phyloP scores from a whole-genome alignment of 345 rosid genomes.

The Aegle marmelos region DNA sequence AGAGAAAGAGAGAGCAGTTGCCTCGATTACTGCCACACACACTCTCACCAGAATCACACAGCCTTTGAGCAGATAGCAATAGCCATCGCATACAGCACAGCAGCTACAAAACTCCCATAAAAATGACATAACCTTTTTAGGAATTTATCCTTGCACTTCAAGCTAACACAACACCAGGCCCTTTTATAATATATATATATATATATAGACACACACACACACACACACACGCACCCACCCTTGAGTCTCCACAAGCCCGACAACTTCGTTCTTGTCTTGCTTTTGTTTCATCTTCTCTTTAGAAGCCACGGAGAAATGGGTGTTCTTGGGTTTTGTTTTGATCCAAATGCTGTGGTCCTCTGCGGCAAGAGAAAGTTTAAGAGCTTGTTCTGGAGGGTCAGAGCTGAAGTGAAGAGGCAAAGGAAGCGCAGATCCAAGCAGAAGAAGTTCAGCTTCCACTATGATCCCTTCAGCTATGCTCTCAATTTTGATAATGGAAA shows the following conservation, averaged over 20 bases:
- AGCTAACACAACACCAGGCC: not conserved
- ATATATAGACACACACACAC: too few relatives aligned
- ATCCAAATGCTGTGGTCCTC: conserved; percentile 28
- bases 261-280: not conserved
- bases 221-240: too few relatives aligned
- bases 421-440: conserved; percentile 37
- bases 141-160: conserved; percentile 16
- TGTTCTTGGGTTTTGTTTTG: conserved; percentile 26
- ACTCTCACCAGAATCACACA: not conserved
- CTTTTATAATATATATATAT: not conserved
- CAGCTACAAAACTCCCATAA: conserved; percentile 16
- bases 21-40: not conserved
- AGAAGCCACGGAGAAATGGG: conserved; percentile 17
- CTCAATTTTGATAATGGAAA: conserved; percentile 79
- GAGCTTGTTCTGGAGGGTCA: conserved; percentile 59
- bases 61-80: conserved; percentile 4
- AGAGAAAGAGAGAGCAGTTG: not conserved
- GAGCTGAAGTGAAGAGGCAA: conserved; percentile 48
- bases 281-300: not conserved
- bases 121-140: not conserved
- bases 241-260: not conserved
- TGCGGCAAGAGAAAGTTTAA: conserved; percentile 51
- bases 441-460: conserved; percentile 52
- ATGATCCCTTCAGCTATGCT: conserved; percentile 74
- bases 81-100: not conserved